Evolutionary conservation across 495 filamentous ascomycete genomes (phyloP), one percentile per base, ranked within the genome.

Genomic region (Cryomyces minteri): DNA sequence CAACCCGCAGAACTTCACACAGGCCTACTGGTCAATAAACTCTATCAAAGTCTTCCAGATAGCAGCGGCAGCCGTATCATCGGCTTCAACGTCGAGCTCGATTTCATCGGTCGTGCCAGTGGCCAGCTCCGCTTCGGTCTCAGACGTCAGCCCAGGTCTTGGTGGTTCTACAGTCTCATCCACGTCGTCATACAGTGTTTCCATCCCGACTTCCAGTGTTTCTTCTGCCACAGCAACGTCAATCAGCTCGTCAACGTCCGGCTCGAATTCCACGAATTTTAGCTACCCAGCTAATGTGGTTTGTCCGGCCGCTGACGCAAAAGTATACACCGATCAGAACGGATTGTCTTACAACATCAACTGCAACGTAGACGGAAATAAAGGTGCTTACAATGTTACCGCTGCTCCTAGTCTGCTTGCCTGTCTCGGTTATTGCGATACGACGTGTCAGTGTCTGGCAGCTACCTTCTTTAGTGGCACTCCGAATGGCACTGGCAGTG

Each of bases 21-120:
- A 61, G 6, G 43, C 54, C 5, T 63, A 58, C 51, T 63, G 58
- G 58, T 39, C 47, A 32, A 59, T 63, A 44, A 60, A 55, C 40
- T 60, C 46, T 32, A 50, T 63, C 41, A 57, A 57, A 37, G 51
- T 63, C 9, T 63, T 55, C 42, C 55, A 48, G 14, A 37, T n/a
- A 9, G 9, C 34, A 3, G 34, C 9, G 8, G 25, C n/a, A 41
- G 9, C 40, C 9, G 40, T 32, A 43, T 14, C 41, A 25, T 31
- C 4, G 38, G 34, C 34, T 37, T 37, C 34, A 37, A 37, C 2
- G 18, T 59, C 4, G 67, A 74, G 43, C 87, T 88, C 67, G 66
- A 65, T 50, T 52, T 76, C 40, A 76, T 85, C 59, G 70, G 73
- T 12, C 77, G 87, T 43, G 66, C 34, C 34, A 10, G 34, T 38